These are phyloP conservation scores for Colletotrichum musae DNA, from an alignment of 2,329 filamentous ascomycete species.

Conservation along the genomic window DNA sequence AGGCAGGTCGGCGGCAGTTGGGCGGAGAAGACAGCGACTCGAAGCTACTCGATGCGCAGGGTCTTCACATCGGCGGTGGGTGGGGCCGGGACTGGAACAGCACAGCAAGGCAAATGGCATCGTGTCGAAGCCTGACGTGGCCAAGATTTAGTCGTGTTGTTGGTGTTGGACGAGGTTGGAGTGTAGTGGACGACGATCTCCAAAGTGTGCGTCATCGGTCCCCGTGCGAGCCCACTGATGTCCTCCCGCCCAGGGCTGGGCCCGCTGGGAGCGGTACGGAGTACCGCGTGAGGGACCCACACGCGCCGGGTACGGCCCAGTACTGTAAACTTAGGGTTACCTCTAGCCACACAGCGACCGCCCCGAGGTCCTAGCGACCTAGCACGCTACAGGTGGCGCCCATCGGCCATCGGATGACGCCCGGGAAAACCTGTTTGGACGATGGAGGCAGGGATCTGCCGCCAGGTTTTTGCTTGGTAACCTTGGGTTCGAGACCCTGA, in stretches of 20 bases:
- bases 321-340: too few species aligned
- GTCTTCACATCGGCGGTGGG: background rate
- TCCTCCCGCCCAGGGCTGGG: background rate
- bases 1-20: constrained; percentile 12
- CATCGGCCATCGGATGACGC: constrained; percentile 32
- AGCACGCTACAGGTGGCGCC: background rate
- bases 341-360: too few species aligned
- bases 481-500: constrained; percentile 27
- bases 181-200: constrained; percentile 12
- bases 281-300: background rate
- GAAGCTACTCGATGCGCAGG: too few species aligned
- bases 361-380: too few species aligned
- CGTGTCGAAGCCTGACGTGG: constrained; percentile 35
- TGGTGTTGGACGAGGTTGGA: constrained; percentile 10
- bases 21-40: background rate
- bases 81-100: constrained; percentile 14
- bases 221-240: constrained; percentile 10
- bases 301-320: background rate
- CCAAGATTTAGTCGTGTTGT: constrained; percentile 38
- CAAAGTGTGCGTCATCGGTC: constrained; percentile 40
- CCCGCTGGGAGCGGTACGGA: too few species aligned
- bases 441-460: constrained; percentile 22
- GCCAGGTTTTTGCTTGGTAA: constrained; percentile 22
- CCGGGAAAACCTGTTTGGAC: constrained; percentile 35
- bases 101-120: constrained; percentile 16